Base-by-base conservation (phyloP, 345 rosid species). In the Murraya paniculata region DNA sequence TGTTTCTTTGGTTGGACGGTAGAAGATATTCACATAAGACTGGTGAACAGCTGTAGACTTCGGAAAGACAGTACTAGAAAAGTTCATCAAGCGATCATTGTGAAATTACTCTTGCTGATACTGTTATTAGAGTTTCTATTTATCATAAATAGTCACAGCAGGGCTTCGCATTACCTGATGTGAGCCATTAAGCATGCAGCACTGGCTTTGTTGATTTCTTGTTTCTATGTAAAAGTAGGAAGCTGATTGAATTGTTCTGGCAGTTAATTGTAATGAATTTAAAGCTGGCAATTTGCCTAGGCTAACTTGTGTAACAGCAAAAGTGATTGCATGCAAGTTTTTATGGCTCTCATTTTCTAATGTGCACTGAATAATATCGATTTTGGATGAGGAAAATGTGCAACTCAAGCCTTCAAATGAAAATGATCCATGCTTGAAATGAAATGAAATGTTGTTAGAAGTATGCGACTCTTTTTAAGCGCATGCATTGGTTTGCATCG, bases 211-310 rank as follows among this genome's bases (percentile, higher is more conserved):
- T 66, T 74, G 64, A 19, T 9, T 39, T 74, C 50, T 66, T 78
- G 65, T 61, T 28, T 70, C 53, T 39, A 35, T 74, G 68, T 74
- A 64, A 7, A 66, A 80, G 67, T 57, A 39, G 81, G 39, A 57
- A 57, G 30, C 68, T 59, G 33, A 50, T 48, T 48, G 38, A 33
- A 55, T 25, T 64, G 57, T 65, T 22, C 10, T 35, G 68, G 56
- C 48, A 16, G 71, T 58, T 27, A 27, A 41, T 33, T 83, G 77
- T 57, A 80, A 45, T 45, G 18, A 45, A 3, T 45, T 45, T 41
- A 8, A 45, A 45, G 50, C 50, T 2, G 13, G 50, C 50, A 45
- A 45, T 13, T 45, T 45, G 11, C 5, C 50, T 45, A 45, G 50
- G 50, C 50, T 45, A 45, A 3, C 50, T 45, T 45, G 16, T 45